Evolutionary conservation across 2,329 filamentous ascomycete genomes (phyloP).

Genomic region (Sclerotinia sclerotiorum): DNA sequence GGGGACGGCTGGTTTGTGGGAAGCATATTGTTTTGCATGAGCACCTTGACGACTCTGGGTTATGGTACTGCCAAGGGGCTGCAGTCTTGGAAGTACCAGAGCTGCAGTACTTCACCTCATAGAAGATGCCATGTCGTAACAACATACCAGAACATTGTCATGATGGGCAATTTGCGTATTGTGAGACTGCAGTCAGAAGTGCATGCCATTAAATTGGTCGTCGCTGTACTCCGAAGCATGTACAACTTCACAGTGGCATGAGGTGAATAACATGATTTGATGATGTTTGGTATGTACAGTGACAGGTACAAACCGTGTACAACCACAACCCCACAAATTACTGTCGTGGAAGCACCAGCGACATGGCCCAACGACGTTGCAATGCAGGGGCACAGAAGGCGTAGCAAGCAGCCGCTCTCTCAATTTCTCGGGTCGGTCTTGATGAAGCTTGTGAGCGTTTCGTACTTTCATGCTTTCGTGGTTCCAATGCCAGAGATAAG

Average conservation of each 20-base stretch:
- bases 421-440: constrained; percentile 8
- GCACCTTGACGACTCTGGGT: neutral
- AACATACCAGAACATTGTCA: constrained; percentile 15
- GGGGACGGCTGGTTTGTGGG: constrained; percentile 14
- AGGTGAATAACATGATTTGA: constrained; percentile 20
- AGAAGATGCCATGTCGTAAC: constrained; percentile 19
- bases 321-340: constrained; percentile 18
- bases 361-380: constrained; percentile 19
- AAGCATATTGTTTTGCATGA: constrained; percentile 20
- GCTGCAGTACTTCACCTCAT: neutral
- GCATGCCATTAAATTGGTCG: constrained; percentile 6
- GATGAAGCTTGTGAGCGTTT: constrained; percentile 22
- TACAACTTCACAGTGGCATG: constrained; percentile 13
- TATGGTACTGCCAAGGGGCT: constrained; percentile 4
- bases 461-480: constrained; percentile 8
- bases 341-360: constrained; percentile 17
- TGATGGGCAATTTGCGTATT: neutral
- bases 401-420: constrained; percentile 19
- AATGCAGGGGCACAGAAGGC: constrained; percentile 20
- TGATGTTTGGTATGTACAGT: constrained; percentile 12
- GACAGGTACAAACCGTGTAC: constrained; percentile 21
- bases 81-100: constrained; percentile 11
- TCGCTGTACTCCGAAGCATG: constrained; percentile 16
- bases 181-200: constrained; percentile 14
- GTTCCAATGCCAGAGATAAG: constrained; percentile 16